These are phyloP conservation scores for Gigaspora rosea DNA, from an alignment of 192 early-diverging fungal genomes.

Conservation along the genomic window DNA sequence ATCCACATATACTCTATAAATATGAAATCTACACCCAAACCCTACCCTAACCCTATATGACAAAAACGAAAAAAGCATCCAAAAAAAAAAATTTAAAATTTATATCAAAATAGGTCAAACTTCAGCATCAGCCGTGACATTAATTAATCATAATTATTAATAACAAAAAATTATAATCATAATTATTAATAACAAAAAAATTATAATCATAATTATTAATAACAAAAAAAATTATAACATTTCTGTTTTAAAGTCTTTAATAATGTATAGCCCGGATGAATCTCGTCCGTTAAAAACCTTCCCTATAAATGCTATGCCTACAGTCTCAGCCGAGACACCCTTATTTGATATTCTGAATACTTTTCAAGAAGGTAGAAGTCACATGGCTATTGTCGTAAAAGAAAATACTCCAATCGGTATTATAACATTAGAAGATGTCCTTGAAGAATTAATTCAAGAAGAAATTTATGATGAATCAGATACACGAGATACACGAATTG, in stretches of 20 bases:
- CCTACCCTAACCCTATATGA: too few relatives aligned
- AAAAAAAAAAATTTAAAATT: too few relatives aligned
- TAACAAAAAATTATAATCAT: too few relatives aligned
- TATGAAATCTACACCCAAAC: too few relatives aligned
- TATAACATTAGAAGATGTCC: conserved; percentile 77
- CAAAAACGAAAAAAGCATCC: too few relatives aligned
- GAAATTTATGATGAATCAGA: conserved; percentile 82
- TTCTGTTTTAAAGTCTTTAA: conserved; percentile 47
- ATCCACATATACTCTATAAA: too few relatives aligned
- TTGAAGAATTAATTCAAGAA: conserved; percentile 82
- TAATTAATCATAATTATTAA: too few relatives aligned
- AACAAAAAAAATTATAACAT: too few relatives aligned
- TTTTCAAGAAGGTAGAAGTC: conserved; percentile 78
- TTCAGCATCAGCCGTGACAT: too few relatives aligned
- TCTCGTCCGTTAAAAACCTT: conserved; percentile 49
- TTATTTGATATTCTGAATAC: conserved; percentile 72
- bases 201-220: too few relatives aligned
- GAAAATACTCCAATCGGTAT: conserved; percentile 53
- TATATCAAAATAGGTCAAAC: too few relatives aligned
- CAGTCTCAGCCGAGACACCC: conserved; percentile 35
- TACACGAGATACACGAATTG: conserved; percentile 18
- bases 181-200: too few relatives aligned
- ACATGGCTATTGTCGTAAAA: conserved; percentile 65
- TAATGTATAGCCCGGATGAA: conserved; percentile 64
- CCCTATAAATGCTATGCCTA: conserved; percentile 43